Evolutionary conservation across 1,284 basidiomycete species (phyloP).

Genomic region (Ganoderma leucocontextum): DNA sequence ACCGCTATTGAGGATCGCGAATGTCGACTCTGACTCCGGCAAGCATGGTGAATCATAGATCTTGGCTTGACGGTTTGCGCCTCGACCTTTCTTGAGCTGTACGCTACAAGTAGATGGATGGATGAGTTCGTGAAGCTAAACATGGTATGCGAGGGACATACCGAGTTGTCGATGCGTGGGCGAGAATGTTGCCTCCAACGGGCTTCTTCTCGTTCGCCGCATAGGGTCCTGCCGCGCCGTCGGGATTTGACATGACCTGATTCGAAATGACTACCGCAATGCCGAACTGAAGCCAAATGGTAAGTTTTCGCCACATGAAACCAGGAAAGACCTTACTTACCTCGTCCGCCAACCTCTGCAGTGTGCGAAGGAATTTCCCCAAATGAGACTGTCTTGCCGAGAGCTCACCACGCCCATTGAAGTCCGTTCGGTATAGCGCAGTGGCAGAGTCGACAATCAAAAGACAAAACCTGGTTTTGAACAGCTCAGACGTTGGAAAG

Average conservation of each 20-base stretch:
- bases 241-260: constrained; percentile 98
- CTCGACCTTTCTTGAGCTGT: constrained; percentile 93
- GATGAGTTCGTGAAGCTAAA: background rate
- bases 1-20: constrained; percentile 90
- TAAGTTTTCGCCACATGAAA: constrained; percentile 7
- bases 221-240: constrained; percentile 91
- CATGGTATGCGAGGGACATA: constrained; percentile 41
- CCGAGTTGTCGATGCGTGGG: constrained; percentile 95
- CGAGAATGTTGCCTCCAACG: constrained; percentile 96
- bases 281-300: constrained; percentile 73
- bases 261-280: constrained; percentile 98
- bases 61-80: constrained; percentile 93
- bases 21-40: constrained; percentile 96
- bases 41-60: constrained; percentile 99
- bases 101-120: constrained; percentile 55
- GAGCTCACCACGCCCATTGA: constrained; percentile 94
- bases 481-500: constrained; percentile 9
- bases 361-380: constrained; percentile 94
- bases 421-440: constrained; percentile 96
- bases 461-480: constrained; percentile 82
- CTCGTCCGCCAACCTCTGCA: constrained; percentile 96
- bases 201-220: constrained; percentile 96
- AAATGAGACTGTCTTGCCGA: constrained; percentile 96
- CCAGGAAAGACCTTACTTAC: constrained; percentile 51
- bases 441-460: constrained; percentile 98